phyloP scores from a whole-genome alignment of 140 eudicot species.

The Bidens hawaiensis region DNA sequence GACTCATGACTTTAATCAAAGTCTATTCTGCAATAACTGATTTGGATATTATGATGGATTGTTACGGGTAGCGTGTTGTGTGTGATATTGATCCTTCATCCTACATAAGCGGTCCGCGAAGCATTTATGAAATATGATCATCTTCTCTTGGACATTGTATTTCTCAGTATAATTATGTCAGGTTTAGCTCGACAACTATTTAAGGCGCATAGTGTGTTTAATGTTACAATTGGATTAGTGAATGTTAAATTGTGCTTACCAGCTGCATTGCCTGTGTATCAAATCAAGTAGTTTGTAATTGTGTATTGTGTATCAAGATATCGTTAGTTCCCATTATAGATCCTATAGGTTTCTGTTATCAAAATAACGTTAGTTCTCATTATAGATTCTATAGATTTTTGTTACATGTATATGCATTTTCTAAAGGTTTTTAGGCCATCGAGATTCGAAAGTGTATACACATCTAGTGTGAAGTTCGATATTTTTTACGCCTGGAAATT shows the following conservation, averaged over 20 bases:
- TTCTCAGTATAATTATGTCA: not conserved
- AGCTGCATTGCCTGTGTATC: not conserved
- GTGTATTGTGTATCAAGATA: not conserved
- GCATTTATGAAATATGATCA: not conserved
- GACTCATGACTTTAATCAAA: not conserved
- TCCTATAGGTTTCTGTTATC: not conserved
- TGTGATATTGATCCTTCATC: not conserved
- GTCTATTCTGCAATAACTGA: not conserved
- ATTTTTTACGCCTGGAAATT: not conserved
- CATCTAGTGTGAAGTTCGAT: conserved; percentile 3
- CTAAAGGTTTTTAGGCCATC: conserved; percentile 2
- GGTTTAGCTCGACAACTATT: not conserved
- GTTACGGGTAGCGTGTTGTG: not conserved
- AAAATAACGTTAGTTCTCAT: not conserved
- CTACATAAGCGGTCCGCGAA: conserved; percentile 3
- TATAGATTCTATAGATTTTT: not conserved
- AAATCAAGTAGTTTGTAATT: not conserved
- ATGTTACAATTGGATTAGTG: not conserved
- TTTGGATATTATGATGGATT: conserved; percentile 1
- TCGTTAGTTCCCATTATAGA: not conserved
- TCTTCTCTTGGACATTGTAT: not conserved
- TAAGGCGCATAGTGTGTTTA: not conserved
- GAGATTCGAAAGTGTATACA: not conserved
- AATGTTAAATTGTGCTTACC: not conserved
- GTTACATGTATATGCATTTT: not conserved